Evolutionary conservation across 257 asterid species (phyloP).

Genomic region (Solanum phureja): DNA sequence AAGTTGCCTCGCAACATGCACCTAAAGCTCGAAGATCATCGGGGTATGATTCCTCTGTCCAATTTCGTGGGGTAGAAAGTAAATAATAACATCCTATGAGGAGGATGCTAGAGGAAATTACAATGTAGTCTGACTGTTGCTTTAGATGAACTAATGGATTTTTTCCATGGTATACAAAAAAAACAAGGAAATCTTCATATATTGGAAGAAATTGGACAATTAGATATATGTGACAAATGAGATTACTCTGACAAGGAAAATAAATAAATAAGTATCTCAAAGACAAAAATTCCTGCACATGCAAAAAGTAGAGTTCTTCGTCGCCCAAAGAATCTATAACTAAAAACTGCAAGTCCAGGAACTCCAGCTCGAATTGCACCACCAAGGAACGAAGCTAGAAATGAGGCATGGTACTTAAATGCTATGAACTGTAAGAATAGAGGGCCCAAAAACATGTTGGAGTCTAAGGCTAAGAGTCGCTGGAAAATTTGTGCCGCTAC

Average conservation of each 20-base stretch:
- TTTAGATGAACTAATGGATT: not conserved
- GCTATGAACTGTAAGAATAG: not conserved
- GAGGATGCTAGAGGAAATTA: not conserved
- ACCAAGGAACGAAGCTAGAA: not conserved
- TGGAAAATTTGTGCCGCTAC: not conserved
- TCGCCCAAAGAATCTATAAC: not conserved
- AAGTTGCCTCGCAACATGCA: not conserved
- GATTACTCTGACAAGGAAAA: not conserved
- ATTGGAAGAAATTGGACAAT: not conserved
- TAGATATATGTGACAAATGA: not conserved
- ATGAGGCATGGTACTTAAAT: not conserved
- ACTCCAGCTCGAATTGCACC: not conserved
- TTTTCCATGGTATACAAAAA: not conserved
- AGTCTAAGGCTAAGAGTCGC: not conserved
- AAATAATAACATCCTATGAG: not conserved
- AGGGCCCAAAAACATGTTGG: not conserved
- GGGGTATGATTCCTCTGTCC: not conserved
- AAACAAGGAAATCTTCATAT: not conserved
- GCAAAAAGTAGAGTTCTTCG: not conserved
- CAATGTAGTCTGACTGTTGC: not conserved
- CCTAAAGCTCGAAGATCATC: not conserved
- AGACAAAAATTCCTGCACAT: not conserved
- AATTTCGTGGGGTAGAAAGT: not conserved
- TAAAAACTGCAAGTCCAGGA: not conserved
- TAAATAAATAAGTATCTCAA: not conserved